Evolutionary conservation across 345 rosid genomes (phyloP).

Genomic region (Microthlaspi erraticum): DNA sequence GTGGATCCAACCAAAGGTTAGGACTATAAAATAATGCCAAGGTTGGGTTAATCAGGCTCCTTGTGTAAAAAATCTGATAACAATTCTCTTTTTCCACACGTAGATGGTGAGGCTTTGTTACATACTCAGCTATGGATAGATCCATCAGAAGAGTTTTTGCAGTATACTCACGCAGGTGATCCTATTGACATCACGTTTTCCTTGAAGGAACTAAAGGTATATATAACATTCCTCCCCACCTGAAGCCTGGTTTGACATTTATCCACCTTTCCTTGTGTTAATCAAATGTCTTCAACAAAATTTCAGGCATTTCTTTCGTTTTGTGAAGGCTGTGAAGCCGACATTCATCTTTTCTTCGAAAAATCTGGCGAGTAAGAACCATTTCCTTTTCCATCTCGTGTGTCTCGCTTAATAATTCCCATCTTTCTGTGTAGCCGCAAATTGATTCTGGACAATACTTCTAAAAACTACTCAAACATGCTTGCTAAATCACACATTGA

Average conservation of each 20-base stretch:
- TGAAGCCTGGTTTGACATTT: constrained; percentile 12
- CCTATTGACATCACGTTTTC: constrained; percentile 93
- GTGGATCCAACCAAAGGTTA: constrained; percentile 87
- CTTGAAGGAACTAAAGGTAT: constrained; percentile 84
- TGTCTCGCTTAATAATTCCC: not conserved
- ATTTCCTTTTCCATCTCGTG: constrained; percentile 18
- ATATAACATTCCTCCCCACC: constrained; percentile 36
- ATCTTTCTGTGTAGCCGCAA: constrained; percentile 22
- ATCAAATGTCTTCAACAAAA: not conserved
- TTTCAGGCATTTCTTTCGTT: constrained; percentile 89
- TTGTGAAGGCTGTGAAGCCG: constrained; percentile 90
- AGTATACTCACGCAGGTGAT: constrained; percentile 75
- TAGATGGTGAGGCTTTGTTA: constrained; percentile 78
- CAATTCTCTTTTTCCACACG: constrained; percentile 34
- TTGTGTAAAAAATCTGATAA: constrained; percentile 28
- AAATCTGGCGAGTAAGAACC: constrained; percentile 92
- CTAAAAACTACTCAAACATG: not conserved
- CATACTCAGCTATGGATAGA: constrained; percentile 98
- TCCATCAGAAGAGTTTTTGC: constrained; percentile 90
- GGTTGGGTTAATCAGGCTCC: constrained; percentile 4
- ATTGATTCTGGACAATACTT: not conserved
- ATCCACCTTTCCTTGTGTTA: constrained; percentile 2
- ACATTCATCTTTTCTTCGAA: constrained; percentile 79
- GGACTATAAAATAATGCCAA: constrained; percentile 7
- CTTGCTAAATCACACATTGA: not conserved